Evolutionary conservation across 2,329 filamentous ascomycete species (phyloP).

Genomic region (Chrysosporium keratinophilum): DNA sequence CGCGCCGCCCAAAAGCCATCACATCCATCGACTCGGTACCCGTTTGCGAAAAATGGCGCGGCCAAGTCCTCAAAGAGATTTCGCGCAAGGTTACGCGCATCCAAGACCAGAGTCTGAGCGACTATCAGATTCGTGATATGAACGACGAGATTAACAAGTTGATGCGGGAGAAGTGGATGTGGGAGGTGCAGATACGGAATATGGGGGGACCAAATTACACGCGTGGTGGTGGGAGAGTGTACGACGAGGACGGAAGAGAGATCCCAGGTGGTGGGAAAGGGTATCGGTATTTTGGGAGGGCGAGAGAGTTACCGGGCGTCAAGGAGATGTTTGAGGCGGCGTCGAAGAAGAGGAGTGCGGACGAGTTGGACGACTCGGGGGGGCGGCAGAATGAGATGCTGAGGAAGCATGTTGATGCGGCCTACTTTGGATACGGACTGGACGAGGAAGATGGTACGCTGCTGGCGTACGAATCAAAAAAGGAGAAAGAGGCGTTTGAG

Average conservation of each 20-base stretch:
- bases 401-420: slow-evolving; percentile 69
- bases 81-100: slow-evolving; percentile 94
- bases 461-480: slow-evolving; percentile 67
- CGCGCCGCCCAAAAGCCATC: slow-evolving; percentile 82
- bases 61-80: slow-evolving; percentile 93
- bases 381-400: slow-evolving; percentile 31
- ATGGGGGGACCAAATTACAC: slow-evolving; percentile 97
- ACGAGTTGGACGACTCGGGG: slow-evolving; percentile 58
- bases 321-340: slow-evolving; percentile 91
- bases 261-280: slow-evolving; percentile 68
- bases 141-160: slow-evolving; percentile 99
- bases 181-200: slow-evolving; percentile 93
- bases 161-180: slow-evolving; percentile 98
- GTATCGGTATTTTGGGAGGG: slow-evolving; percentile 88
- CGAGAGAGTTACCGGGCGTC: slow-evolving; percentile 80
- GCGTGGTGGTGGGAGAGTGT: slow-evolving; percentile 59
- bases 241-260: slow-evolving; percentile 63
- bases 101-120: slow-evolving; percentile 79
- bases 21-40: slow-evolving; percentile 76
- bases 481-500: slow-evolving; percentile 71
- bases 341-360: slow-evolving; percentile 51
- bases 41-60: slow-evolving; percentile 92
- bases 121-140: slow-evolving; percentile 94
- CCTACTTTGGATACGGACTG: slow-evolving; percentile 89
- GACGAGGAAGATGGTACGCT: slow-evolving; percentile 81